A percentile compares a stretch with the other conserved stretches of the same genome.
Conservation (phyloP, 1,284 basidiomycete species). For the Rhizoctonia solani region DNA sequence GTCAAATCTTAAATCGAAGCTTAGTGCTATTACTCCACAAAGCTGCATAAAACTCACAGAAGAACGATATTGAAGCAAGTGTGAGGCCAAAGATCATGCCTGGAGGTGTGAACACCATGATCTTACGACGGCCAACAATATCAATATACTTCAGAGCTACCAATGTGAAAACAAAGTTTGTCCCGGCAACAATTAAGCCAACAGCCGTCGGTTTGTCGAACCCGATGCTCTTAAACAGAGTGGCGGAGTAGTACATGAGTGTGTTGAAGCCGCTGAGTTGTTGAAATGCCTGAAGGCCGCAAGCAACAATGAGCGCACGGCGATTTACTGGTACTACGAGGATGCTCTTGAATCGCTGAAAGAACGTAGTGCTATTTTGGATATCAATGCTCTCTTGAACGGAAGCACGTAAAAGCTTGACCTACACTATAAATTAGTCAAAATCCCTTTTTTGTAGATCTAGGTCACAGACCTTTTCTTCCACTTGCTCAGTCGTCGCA, state of each 20-base stretch:
- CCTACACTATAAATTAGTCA: conserved; percentile 45
- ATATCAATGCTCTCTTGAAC: conserved; percentile 69
- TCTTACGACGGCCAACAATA: conserved; percentile 71
- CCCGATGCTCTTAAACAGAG: conserved; percentile 78
- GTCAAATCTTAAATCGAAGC: conserved; percentile 60
- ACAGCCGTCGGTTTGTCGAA: conserved; percentile 81
- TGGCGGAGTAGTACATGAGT: conserved; percentile 77
- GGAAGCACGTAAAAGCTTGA: conserved; percentile 58
- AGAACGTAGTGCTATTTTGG: conserved; percentile 62
- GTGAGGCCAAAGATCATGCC: conserved; percentile 75
- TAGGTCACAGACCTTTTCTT: conserved; percentile 57
- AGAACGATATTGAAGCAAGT: conserved; percentile 73
- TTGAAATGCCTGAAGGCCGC: conserved; percentile 80
- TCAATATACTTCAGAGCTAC: conserved; percentile 83
- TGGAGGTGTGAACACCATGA: conserved; percentile 77
- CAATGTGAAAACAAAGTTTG: conserved; percentile 82
- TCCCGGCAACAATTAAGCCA: conserved; percentile 75
- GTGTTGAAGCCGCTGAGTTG: conserved; percentile 80
- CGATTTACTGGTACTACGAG: conserved; percentile 63
- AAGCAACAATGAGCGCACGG: conserved; percentile 72
- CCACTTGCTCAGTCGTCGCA: conserved; percentile 65
- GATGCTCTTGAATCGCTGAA: conserved; percentile 60
- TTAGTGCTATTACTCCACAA: neutral
- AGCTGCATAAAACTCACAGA: conserved; percentile 58
- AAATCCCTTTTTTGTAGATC: neutral